phyloP scores from a whole-genome alignment of 2,329 filamentous ascomycete genomes.

The Penicillium sp. region DNA sequence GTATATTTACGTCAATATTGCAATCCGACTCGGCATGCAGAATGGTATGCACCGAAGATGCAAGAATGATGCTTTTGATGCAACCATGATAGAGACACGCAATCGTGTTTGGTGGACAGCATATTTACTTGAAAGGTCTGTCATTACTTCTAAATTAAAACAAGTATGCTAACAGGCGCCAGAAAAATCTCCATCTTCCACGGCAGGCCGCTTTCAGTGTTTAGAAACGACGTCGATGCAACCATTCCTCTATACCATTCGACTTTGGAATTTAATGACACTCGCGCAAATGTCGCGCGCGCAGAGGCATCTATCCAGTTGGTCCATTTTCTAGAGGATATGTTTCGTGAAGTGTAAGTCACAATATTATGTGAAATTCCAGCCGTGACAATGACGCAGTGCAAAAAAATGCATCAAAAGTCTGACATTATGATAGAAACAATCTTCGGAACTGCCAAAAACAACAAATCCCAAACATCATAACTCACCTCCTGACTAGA shows the following conservation, averaged over 20 bases:
- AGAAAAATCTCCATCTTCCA: slow-evolving; percentile 58
- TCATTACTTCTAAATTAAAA: neutral
- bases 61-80: slow-evolving; percentile 46
- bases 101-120: slow-evolving; percentile 59
- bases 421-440: slow-evolving; percentile 26
- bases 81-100: slow-evolving; percentile 50
- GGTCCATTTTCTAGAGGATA: slow-evolving; percentile 23
- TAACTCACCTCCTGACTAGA: slow-evolving; percentile 10
- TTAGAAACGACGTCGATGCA: slow-evolving; percentile 55
- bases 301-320: slow-evolving; percentile 39
- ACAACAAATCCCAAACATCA: slow-evolving; percentile 8
- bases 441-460: slow-evolving; percentile 19
- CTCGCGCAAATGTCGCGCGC: slow-evolving; percentile 40
- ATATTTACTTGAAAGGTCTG: slow-evolving; percentile 56
- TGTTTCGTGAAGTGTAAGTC: slow-evolving; percentile 28
- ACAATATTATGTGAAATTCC: too few relatives aligned
- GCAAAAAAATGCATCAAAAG: too few relatives aligned
- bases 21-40: slow-evolving; percentile 57
- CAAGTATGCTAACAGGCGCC: neutral
- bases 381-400: too few relatives aligned
- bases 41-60: slow-evolving; percentile 60
- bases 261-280: slow-evolving; percentile 18
- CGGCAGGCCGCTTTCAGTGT: slow-evolving; percentile 55
- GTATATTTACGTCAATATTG: slow-evolving; percentile 57
- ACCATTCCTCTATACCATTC: slow-evolving; percentile 42